These are phyloP conservation scores for Ogataea neopini DNA, from an alignment of 805 yeast genomes.

Conservation along the genomic window DNA sequence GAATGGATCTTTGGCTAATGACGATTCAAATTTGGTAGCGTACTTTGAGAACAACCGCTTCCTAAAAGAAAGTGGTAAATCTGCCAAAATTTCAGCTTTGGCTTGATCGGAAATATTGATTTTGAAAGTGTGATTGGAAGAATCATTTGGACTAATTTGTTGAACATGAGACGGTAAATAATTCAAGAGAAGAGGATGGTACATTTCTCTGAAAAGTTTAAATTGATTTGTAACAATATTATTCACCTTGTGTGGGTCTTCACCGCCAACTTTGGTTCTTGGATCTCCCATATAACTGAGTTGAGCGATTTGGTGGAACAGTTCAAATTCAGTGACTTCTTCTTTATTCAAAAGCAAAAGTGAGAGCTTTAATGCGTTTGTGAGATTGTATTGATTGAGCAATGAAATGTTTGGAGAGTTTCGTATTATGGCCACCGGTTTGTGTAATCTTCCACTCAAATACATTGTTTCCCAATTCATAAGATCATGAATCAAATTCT, in stretches of 20 bases:
- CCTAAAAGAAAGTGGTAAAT: slow-evolving; percentile 55
- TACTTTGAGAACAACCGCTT: slow-evolving; percentile 37
- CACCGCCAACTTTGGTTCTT: slow-evolving; percentile 83
- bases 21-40: slow-evolving; percentile 22
- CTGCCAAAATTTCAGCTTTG: slow-evolving; percentile 42
- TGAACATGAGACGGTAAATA: slow-evolving; percentile 39
- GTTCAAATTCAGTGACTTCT: slow-evolving; percentile 40
- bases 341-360: slow-evolving; percentile 50
- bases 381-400: slow-evolving; percentile 73
- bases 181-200: slow-evolving; percentile 59
- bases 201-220: slow-evolving; percentile 65
- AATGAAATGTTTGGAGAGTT: slow-evolving; percentile 64
- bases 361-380: slow-evolving; percentile 74
- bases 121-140: slow-evolving; percentile 21
- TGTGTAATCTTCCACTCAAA: slow-evolving; percentile 89
- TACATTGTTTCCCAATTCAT: slow-evolving; percentile 85
- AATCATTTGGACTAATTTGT: slow-evolving; percentile 24
- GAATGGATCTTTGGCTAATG: slow-evolving; percentile 33
- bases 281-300: slow-evolving; percentile 90
- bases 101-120: slow-evolving; percentile 37
- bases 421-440: slow-evolving; percentile 79
- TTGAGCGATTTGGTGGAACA: slow-evolving; percentile 75
- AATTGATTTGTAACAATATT: slow-evolving; percentile 85
- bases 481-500: slow-evolving; percentile 63
- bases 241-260: slow-evolving; percentile 82